phyloP scores from a whole-genome alignment of 805 yeast genomes.

The Zygosaccharomyces pseudorouxii region DNA sequence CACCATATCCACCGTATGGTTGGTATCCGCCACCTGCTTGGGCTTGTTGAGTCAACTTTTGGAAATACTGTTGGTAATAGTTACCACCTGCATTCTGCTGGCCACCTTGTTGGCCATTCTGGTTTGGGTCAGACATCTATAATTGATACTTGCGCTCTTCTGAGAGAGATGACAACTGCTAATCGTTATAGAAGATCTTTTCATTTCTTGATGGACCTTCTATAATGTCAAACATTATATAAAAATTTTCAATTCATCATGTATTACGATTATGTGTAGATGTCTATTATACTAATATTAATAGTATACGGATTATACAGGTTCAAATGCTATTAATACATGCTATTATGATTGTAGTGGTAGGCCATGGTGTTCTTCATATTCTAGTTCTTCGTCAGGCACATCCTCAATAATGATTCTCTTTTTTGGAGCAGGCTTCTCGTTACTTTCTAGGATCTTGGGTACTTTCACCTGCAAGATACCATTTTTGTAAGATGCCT shows the following conservation, averaged over 20 bases:
- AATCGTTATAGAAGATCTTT: not conserved
- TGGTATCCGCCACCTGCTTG: conserved; percentile 24
- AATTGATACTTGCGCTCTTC: not conserved
- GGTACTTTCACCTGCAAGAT: conserved; percentile 50
- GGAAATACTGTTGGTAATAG: conserved; percentile 25
- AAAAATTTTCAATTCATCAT: conserved; percentile 9
- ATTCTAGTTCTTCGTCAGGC: conserved; percentile 45
- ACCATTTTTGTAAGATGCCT: conserved; percentile 52
- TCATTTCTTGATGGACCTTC: not conserved
- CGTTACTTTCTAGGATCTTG: conserved; percentile 36
- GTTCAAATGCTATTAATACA: not conserved
- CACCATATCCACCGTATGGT: conserved; percentile 17
- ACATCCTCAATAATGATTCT: conserved; percentile 45
- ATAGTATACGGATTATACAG: not conserved
- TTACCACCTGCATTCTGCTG: conserved; percentile 18
- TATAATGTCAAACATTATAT: not conserved
- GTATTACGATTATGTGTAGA: not conserved
- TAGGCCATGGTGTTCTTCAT: conserved; percentile 43
- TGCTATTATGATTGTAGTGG: conserved; percentile 16
- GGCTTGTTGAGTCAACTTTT: conserved; percentile 26
- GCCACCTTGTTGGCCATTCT: conserved; percentile 31
- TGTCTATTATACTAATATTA: not conserved
- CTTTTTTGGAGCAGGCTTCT: conserved; percentile 40
- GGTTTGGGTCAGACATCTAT: conserved; percentile 20
- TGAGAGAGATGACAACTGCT: not conserved